Base-by-base conservation (phyloP, 768 basidiomycete species). In the Mycena galericulata region DNA sequence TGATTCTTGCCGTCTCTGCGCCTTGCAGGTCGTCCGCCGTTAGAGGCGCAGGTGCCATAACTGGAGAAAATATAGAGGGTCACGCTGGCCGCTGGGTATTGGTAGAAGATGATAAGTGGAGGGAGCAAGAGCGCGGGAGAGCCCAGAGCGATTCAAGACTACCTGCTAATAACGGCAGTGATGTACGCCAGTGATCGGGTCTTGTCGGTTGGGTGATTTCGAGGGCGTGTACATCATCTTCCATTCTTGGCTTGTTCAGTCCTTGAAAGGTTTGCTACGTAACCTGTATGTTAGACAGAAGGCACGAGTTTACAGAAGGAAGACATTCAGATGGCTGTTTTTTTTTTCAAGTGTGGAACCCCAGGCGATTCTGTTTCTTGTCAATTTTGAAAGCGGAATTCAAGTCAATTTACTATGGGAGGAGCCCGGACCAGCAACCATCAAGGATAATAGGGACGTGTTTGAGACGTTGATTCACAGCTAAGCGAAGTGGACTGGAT, bases 161-260 rank as follows among this genome's bases (percentile, higher is more conserved):
- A 18, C 29, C 24, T 49, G 46, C 36, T 26, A 54, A 51, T 43
- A 47, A 12, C 40, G 43, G 65, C 65, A 60, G 36, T 58, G 46
- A 62, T 47, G 53, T 59, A 66, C 10, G 54, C 63, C 65, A 59
- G 43, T 61, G 66, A 67, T 67, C 65, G 59, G 65, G 46, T n/a
- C 56, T 62, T 67, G 65, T 54, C 65, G 53, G 41, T 53, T 45
- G 50, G 50, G 32, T 67, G 66, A 60, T 63, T 26, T 27, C 56
- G 53, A 45, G 26, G 26, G 60, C 22, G 6, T 38, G 34, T 18
- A 22, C 54, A 45, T 54, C 62, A 56, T 45, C 34, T 56, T 65
- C 65, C 57, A 27, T 45, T 66, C 45, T 29, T 18, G 65, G 65
- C 4, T 12, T 17, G 7, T 17, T 56, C 45, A 46, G 54, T 27